These are phyloP conservation scores for Stylosanthes scabra DNA, from an alignment of 331 rosid genomes.

Conservation along the genomic window DNA sequence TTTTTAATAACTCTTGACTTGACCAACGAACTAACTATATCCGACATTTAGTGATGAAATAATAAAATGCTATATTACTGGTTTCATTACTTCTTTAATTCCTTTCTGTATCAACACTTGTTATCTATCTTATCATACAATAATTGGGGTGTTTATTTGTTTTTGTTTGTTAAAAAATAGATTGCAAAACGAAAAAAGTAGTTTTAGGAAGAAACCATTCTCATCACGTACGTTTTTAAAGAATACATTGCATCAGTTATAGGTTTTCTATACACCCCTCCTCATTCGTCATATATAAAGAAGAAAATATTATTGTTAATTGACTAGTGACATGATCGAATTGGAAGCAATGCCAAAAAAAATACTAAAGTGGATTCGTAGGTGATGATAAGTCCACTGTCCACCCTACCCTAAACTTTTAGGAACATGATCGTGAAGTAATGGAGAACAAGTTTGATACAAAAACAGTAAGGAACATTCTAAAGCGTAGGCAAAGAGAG, in stretches of 20 bases:
- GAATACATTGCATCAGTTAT: too few relatives aligned
- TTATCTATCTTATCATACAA: not conserved
- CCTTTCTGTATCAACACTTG: too few relatives aligned
- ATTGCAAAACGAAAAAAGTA: too few relatives aligned
- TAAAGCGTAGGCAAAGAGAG: conserved; percentile 34
- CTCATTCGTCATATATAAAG: too few relatives aligned
- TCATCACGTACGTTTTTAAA: too few relatives aligned
- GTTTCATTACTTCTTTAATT: too few relatives aligned
- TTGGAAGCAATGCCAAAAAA: not conserved
- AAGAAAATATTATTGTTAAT: too few relatives aligned
- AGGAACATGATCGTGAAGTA: conserved; percentile 1
- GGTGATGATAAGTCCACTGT: not conserved
- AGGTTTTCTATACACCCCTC: too few relatives aligned
- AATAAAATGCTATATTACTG: not conserved
- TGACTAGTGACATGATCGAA: too few relatives aligned
- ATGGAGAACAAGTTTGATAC: conserved; percentile 30
- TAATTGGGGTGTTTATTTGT: too few relatives aligned
- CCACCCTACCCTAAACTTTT: not conserved
- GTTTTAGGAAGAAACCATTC: too few relatives aligned
- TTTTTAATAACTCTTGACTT: not conserved
- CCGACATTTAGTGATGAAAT: not conserved
- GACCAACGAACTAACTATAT: not conserved
- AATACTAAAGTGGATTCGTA: conserved; percentile 14
- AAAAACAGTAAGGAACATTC: conserved; percentile 43
- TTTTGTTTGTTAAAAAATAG: too few relatives aligned